Evolutionary conservation across 2,329 filamentous ascomycete genomes (phyloP).

Genomic region (Leptographium wingfieldii): DNA sequence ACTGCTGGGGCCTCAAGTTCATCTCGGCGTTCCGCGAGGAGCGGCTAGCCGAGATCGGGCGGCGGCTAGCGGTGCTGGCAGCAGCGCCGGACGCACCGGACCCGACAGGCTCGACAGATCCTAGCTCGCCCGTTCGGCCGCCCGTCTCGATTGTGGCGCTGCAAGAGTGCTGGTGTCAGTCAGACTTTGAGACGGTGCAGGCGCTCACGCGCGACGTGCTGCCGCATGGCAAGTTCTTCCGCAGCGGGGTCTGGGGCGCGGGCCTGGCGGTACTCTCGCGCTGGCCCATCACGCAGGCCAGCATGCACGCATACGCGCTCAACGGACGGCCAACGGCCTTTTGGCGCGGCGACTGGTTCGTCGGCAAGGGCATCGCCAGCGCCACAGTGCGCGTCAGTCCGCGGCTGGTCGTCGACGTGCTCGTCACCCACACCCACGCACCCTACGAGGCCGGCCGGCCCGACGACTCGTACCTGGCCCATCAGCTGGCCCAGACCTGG

Average conservation of each 20-base stretch:
- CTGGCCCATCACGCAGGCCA: slow-evolving; percentile 86
- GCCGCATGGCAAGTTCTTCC: slow-evolving; percentile 88
- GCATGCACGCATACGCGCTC: slow-evolving; percentile 76
- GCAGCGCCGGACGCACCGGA: slow-evolving; percentile 43
- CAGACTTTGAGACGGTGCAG: slow-evolving; percentile 69
- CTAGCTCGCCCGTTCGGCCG: slow-evolving; percentile 47
- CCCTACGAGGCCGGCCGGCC: slow-evolving; percentile 65
- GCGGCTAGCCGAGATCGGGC: slow-evolving; percentile 74
- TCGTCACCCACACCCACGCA: slow-evolving; percentile 84
- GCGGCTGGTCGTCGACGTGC: slow-evolving; percentile 61
- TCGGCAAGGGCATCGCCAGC: slow-evolving; percentile 84
- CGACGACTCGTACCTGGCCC: slow-evolving; percentile 70
- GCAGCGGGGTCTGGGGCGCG: slow-evolving; percentile 76
- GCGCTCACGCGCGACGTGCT: slow-evolving; percentile 58
- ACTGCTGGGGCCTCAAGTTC: slow-evolving; percentile 94
- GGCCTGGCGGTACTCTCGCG: slow-evolving; percentile 79
- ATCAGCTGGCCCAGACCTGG: slow-evolving; percentile 89
- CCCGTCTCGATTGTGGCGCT: slow-evolving; percentile 67
- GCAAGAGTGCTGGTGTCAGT: slow-evolving; percentile 53
- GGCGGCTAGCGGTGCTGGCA: slow-evolving; percentile 52
- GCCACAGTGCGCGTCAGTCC: slow-evolving; percentile 58
- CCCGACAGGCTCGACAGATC: slow-evolving; percentile 18
- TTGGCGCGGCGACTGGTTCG: slow-evolving; percentile 90
- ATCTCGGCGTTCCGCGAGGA: slow-evolving; percentile 66
- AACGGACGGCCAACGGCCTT: slow-evolving; percentile 91